Conservation (phyloP, 2,329 filamentous ascomycete genomes). For the Talaromyces atroroseus region DNA sequence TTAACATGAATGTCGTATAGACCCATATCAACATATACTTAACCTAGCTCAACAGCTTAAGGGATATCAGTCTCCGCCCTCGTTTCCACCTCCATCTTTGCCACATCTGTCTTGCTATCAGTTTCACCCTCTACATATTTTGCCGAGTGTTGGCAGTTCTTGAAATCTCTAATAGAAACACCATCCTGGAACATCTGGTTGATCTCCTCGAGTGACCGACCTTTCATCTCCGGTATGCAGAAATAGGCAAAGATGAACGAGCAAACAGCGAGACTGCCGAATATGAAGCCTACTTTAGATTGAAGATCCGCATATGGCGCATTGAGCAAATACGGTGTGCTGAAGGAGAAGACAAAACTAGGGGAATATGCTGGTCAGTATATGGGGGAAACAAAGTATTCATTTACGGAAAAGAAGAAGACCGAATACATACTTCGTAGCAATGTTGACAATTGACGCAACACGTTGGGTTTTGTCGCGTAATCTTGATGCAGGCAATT, state of each 20-base stretch:
- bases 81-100: too few relatives aligned
- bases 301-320: constrained; percentile 30
- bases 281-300: constrained; percentile 35
- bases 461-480: constrained; percentile 28
- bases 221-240: constrained; percentile 28
- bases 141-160: too few relatives aligned
- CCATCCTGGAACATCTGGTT: constrained; percentile 25
- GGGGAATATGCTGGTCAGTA: too few relatives aligned
- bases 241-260: constrained; percentile 21
- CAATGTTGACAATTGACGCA: constrained; percentile 26
- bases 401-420: too few relatives aligned
- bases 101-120: too few relatives aligned
- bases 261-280: constrained; percentile 23
- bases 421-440: constrained; percentile 15
- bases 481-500: constrained; percentile 25
- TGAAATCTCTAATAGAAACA: not conserved
- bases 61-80: too few relatives aligned
- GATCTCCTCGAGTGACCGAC: constrained; percentile 27
- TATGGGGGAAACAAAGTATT: too few relatives aligned
- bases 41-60: too few relatives aligned
- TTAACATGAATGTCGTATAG: too few relatives aligned
- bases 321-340: constrained; percentile 36
- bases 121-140: too few relatives aligned
- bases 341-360: constrained; percentile 30
- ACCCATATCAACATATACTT: too few relatives aligned